Evolutionary conservation across 2,329 filamentous ascomycete genomes (phyloP).

Genomic region (Aspergillus fijiensis): DNA sequence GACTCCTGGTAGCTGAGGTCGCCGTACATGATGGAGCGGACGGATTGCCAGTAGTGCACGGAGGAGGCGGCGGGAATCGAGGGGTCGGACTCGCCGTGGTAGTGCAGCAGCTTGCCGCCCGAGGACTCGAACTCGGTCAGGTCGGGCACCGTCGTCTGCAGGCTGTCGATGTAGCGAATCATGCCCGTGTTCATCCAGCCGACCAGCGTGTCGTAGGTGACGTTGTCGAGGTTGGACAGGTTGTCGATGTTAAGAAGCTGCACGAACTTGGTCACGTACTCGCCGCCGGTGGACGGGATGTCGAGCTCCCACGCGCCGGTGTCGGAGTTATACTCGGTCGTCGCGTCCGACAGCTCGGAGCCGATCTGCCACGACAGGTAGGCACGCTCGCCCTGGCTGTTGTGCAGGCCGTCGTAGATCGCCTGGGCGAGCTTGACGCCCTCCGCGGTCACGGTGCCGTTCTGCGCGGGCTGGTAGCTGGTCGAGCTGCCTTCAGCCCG

Average conservation of each 20-base stretch:
- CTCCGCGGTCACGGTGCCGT: slow-evolving; percentile 30
- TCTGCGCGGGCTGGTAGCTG: slow-evolving; percentile 32
- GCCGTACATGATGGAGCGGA: slow-evolving; percentile 53
- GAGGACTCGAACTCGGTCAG: slow-evolving; percentile 50
- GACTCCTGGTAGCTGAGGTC: slow-evolving; percentile 39
- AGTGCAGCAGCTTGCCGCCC: slow-evolving; percentile 59
- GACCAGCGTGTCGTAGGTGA: slow-evolving; percentile 59
- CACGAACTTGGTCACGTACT: slow-evolving; percentile 37
- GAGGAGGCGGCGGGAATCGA: slow-evolving; percentile 55
- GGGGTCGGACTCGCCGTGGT: slow-evolving; percentile 58
- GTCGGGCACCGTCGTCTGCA: slow-evolving; percentile 57
- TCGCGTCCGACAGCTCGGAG: slow-evolving; percentile 28
- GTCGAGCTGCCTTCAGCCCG: slow-evolving; percentile 24
- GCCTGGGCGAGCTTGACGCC: slow-evolving; percentile 35
- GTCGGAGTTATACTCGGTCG: slow-evolving; percentile 28
- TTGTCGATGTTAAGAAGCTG: slow-evolving; percentile 35
- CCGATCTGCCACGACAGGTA: slow-evolving; percentile 41
- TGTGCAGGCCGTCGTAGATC: slow-evolving; percentile 45
- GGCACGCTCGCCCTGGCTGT: slow-evolving; percentile 40
- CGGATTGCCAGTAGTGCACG: slow-evolving; percentile 57
- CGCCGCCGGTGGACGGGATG: slow-evolving; percentile 38
- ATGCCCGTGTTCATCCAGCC: slow-evolving; percentile 55
- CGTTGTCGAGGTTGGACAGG: slow-evolving; percentile 45
- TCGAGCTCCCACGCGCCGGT: slow-evolving; percentile 30
- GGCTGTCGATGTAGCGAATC: slow-evolving; percentile 50